Evolutionary conservation across 805 yeast species (phyloP), one percentile per base, ranked within the genome.

Genomic region (Zygosaccharomyces kombuchaensis): DNA sequence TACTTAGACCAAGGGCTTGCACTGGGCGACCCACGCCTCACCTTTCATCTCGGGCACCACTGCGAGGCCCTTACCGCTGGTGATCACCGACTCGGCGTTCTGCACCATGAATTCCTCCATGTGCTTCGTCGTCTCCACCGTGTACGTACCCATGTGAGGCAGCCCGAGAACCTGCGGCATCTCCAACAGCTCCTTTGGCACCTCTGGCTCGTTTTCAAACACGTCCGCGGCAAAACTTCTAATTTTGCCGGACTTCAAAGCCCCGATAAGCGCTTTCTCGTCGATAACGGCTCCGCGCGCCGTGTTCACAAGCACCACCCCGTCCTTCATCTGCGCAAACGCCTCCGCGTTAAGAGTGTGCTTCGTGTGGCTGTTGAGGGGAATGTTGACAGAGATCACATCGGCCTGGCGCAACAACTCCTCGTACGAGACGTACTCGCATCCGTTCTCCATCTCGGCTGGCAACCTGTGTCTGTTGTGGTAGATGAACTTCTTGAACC

Each of bases 111-210:
- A 78, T 55, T 78, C 80, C 68, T 90, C 96, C 96, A 93, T 87
- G 55, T 76, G 76, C 54, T 72, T 68, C 58, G 84, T 78, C 2
- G 96, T 84, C 66, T 88, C 95, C 43, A 67, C 66, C 4, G 91
- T 72, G 61, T 80, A 81, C 0, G 96, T 87, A 22, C 96, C 97
- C 84, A 87, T 81, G 63, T 89, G 97, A 12, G 97, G 97, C 53
- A 86, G 70, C 29, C 86, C 77, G 9, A 84, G 73, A n/a, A 81
- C 87, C 52, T 83, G 82, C 10, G 86, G 84, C 66, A 83, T 66
- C 25, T 70, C 68, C 40, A 75, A 66, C 51, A 85, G 68, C 49
- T 84, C 89, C 59, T 74, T 66, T 35, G 83, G 75, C n/a, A 80
- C 84, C 51, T 78, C 59, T 9, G 95, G 95, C 65, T 85, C 95